Percentiles rank a stretch among this genome's conserved stretches.
Conservation (phyloP, 2,329 filamentous ascomycete genomes). For the Exserohilum turcica region DNA sequence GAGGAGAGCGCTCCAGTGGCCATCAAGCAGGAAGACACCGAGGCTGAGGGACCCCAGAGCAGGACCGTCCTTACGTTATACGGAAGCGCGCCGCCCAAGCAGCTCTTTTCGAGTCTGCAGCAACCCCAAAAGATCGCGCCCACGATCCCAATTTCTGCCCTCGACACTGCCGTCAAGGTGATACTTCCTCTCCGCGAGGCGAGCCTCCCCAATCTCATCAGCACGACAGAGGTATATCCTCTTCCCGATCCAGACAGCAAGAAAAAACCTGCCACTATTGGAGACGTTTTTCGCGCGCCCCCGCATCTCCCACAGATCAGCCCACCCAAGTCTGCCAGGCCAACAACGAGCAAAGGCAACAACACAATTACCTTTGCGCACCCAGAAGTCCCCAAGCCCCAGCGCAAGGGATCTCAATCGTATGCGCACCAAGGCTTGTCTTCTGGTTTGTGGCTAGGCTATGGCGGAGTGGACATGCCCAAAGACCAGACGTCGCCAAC, state of each 20-base stretch:
- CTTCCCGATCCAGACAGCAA: conserved; percentile 48
- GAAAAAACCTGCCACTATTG: conserved; percentile 68
- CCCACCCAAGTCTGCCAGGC: conserved; percentile 73
- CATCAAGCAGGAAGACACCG: conserved; percentile 31
- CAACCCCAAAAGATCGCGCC: conserved; percentile 52
- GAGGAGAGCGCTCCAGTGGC: conserved; percentile 19
- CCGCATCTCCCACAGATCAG: conserved; percentile 68
- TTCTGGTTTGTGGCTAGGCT: conserved; percentile 69
- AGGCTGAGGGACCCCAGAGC: conserved; percentile 44
- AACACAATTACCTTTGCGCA: conserved; percentile 57
- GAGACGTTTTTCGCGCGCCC: conserved; percentile 74
- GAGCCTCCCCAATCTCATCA: conserved; percentile 75
- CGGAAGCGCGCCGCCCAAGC: conserved; percentile 73
- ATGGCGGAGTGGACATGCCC: conserved; percentile 52
- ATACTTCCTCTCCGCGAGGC: conserved; percentile 64
- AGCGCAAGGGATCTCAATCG: conserved; percentile 51
- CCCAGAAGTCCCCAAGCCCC: conserved; percentile 58
- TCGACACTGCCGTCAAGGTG: conserved; percentile 51
- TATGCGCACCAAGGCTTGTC: conserved; percentile 71
- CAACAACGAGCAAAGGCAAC: conserved; percentile 64
- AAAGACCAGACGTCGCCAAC: conserved; percentile 62
- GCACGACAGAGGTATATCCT: conserved; percentile 68
- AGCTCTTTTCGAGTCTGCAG: conserved; percentile 86
- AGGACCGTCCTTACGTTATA: conserved; percentile 74
- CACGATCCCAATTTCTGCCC: conserved; percentile 39